These are phyloP conservation scores for Nothophaeocryptopus gaeumannii DNA, from an alignment of 2,329 filamentous ascomycete genomes.

Conservation along the genomic window DNA sequence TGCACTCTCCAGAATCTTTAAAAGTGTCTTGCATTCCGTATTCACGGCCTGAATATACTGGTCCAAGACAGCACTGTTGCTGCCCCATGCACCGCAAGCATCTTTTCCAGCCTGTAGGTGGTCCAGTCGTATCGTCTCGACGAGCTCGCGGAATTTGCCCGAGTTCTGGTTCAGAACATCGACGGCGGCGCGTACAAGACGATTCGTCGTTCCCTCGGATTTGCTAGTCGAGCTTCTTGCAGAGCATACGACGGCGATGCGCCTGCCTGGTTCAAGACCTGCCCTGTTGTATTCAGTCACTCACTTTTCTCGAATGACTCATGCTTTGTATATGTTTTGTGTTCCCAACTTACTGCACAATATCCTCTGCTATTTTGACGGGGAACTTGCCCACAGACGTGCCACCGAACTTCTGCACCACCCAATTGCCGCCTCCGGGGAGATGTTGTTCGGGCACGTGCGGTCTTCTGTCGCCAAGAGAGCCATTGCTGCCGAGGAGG, in stretches of 20 bases:
- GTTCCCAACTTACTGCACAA: constrained; percentile 52
- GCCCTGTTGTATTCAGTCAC: constrained; percentile 38
- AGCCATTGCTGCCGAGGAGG: constrained; percentile 15
- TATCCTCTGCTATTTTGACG: constrained; percentile 55
- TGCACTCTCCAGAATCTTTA: constrained; percentile 68
- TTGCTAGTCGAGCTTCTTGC: constrained; percentile 93
- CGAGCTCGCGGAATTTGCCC: constrained; percentile 66
- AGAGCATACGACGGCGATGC: constrained; percentile 91
- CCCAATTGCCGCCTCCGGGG: constrained; percentile 59
- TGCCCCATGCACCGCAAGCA: constrained; percentile 27
- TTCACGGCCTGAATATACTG: constrained; percentile 66
- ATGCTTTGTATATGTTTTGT: neutral
- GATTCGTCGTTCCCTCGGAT: constrained; percentile 89
- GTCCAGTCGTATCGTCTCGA: constrained; percentile 77
- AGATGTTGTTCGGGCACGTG: constrained; percentile 47
- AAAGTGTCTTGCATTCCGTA: constrained; percentile 74
- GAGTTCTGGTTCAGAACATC: constrained; percentile 43
- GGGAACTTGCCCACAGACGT: constrained; percentile 96
- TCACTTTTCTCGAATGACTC: neutral
- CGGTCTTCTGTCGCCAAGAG: constrained; percentile 35
- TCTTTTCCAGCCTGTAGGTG: constrained; percentile 70
- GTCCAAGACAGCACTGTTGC: constrained; percentile 43
- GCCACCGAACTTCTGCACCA: constrained; percentile 93
- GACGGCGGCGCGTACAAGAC: constrained; percentile 52
- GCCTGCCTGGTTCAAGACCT: constrained; percentile 57